Conservation (phyloP, 2,329 filamentous ascomycete species). For the Botrytis porri region DNA sequence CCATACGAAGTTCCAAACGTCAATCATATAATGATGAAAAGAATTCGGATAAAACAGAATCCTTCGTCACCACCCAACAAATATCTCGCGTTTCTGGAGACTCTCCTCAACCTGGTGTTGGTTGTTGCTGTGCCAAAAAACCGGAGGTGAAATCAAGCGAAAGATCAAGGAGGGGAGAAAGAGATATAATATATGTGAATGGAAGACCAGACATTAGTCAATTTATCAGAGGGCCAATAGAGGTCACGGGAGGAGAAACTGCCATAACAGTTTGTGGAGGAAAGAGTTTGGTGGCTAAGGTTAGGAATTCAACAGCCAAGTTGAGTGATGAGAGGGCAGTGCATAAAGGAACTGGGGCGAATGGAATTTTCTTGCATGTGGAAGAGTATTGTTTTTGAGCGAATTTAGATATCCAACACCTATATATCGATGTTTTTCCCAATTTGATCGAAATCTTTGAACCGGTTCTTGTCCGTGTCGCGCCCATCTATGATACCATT, state of each 20-base stretch:
- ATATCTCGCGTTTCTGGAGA: neutral
- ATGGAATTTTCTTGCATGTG: slow-evolving; percentile 58
- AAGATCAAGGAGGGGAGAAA: neutral
- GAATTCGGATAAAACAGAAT: neutral
- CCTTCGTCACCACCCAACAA: neutral
- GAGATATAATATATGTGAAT: slow-evolving; percentile 38
- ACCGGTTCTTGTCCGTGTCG: neutral
- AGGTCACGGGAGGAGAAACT: slow-evolving; percentile 59
- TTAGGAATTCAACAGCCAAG: slow-evolving; percentile 53
- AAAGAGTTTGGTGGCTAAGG: slow-evolving; percentile 50
- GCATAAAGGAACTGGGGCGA: slow-evolving; percentile 62
- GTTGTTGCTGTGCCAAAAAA: slow-evolving; percentile 17
- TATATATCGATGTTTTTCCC: neutral
- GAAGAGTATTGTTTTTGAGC: slow-evolving; percentile 56
- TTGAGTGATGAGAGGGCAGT: slow-evolving; percentile 60
- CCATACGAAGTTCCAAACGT: slow-evolving; percentile 12
- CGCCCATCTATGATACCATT: too few relatives aligned
- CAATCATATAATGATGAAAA: slow-evolving; percentile 13
- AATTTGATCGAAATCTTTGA: neutral
- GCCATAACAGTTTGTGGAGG: slow-evolving; percentile 60
- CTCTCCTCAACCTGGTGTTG: neutral
- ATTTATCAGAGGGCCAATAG: slow-evolving; percentile 53
- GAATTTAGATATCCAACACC: neutral
- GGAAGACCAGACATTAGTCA: slow-evolving; percentile 49
- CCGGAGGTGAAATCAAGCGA: slow-evolving; percentile 2